phyloP scores from a whole-genome alignment of 2,329 filamentous ascomycete genomes.

The Boeremia exigua region DNA sequence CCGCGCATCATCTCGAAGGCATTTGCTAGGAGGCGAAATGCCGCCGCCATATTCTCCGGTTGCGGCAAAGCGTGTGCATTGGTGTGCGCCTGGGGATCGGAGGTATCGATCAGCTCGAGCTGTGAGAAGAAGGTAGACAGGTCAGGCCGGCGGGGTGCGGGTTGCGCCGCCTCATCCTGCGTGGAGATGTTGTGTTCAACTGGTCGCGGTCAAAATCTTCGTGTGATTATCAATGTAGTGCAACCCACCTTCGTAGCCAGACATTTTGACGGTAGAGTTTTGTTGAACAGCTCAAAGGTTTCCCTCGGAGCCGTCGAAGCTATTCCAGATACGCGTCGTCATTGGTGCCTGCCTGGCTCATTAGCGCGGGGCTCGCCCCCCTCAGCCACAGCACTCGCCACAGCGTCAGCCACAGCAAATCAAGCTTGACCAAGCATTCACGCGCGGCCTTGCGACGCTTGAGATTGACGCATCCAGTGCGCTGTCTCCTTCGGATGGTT shows the following conservation, averaged over 20 bases:
- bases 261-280: constrained; percentile 43
- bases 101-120: constrained; percentile 64
- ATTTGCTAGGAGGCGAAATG: constrained; percentile 66
- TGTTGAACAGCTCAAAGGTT: constrained; percentile 2
- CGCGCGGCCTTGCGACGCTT: too few species aligned
- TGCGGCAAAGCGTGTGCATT: constrained; percentile 66
- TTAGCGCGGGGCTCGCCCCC: constrained; percentile 2
- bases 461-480: too few species aligned
- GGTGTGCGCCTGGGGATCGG: constrained; percentile 56
- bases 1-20: constrained; percentile 64
- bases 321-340: constrained; percentile 14
- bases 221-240: constrained; percentile 14
- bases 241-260: constrained; percentile 54
- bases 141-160: constrained; percentile 63
- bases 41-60: constrained; percentile 65
- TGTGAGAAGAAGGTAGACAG: constrained; percentile 70
- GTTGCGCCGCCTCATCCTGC: constrained; percentile 44
- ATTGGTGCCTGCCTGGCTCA: constrained; percentile 13
- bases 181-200: constrained; percentile 58
- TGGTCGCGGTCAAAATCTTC: constrained; percentile 34
- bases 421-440: too few species aligned
- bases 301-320: constrained; percentile 3
- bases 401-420: background rate
- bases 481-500: too few species aligned
- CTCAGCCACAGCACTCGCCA: constrained; percentile 1